A percentile compares a stretch with the other conserved stretches of the same genome.
These are phyloP conservation scores for Corrigiola litoralis DNA, from an alignment of 179 eudicot species.

Conservation along the genomic window DNA sequence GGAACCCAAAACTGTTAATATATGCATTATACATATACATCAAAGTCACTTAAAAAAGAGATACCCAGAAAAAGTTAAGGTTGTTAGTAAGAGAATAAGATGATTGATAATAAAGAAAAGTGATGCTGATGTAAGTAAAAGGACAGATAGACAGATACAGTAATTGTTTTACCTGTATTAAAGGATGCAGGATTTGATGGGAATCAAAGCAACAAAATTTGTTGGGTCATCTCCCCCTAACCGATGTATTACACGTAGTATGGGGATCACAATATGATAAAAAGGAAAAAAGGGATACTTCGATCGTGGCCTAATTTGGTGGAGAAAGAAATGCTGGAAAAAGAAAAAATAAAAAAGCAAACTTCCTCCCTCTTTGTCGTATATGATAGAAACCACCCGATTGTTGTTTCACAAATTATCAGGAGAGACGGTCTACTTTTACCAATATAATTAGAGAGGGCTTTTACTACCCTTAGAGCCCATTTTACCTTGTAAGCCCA, in stretches of 20 bases:
- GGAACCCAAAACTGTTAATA: too few species aligned
- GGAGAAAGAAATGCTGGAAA: neutral
- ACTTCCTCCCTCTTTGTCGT: too few species aligned
- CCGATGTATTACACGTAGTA: constrained; percentile 19
- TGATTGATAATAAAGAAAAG: neutral
- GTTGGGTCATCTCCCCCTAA: neutral
- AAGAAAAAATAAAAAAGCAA: too few species aligned
- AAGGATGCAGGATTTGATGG: constrained; percentile 1
- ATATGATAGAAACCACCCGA: too few species aligned
- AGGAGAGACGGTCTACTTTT: too few species aligned
- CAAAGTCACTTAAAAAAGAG: neutral
- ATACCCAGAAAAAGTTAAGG: neutral
- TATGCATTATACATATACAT: neutral
- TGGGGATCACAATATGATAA: neutral
- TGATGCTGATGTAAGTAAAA: neutral
- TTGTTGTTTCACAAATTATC: too few species aligned
- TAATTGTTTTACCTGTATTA: constrained; percentile 1
- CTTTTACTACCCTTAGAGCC: too few species aligned
- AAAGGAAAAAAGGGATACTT: neutral
- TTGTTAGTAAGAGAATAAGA: neutral
- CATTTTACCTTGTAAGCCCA: too few species aligned
- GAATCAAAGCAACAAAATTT: neutral
- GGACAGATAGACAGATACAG: too few species aligned
- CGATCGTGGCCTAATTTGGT: constrained; percentile 3
- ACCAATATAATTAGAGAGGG: too few species aligned